phyloP scores from a whole-genome alignment of 441 rosid species.

The Codiaeum variegatum region DNA sequence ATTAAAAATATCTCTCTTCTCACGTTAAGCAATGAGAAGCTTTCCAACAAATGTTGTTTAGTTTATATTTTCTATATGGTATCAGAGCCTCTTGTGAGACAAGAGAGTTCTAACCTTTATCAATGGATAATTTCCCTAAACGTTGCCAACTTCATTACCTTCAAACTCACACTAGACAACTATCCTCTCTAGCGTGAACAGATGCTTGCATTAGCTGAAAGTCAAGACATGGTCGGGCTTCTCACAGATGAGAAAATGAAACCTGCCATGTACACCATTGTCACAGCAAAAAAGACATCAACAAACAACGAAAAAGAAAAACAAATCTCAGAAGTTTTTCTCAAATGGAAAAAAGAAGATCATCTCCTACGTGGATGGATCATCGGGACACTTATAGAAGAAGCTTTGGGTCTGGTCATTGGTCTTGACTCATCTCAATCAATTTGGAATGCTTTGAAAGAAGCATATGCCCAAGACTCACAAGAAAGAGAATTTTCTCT shows the following conservation, averaged over 20 bases:
- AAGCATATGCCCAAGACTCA: too few species aligned
- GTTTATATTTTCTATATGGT: too few species aligned
- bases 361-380: neutral
- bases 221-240: neutral
- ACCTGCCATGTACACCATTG: neutral
- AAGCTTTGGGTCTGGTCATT: too few species aligned
- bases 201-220: neutral
- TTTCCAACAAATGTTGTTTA: too few species aligned
- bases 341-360: neutral
- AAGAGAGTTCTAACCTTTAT: neutral
- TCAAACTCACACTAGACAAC: neutral
- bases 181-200: neutral
- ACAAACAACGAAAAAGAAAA: neutral
- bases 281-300: neutral
- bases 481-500: too few species aligned
- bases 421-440: too few species aligned
- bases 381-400: neutral
- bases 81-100: neutral
- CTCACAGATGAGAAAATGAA: neutral
- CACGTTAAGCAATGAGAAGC: too few species aligned
- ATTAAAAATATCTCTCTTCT: too few species aligned
- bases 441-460: too few species aligned
- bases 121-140: neutral
- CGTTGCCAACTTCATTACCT: neutral
- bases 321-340: neutral